Conservation (phyloP, 2,329 filamentous ascomycete species). For the Alternaria brassicae region DNA sequence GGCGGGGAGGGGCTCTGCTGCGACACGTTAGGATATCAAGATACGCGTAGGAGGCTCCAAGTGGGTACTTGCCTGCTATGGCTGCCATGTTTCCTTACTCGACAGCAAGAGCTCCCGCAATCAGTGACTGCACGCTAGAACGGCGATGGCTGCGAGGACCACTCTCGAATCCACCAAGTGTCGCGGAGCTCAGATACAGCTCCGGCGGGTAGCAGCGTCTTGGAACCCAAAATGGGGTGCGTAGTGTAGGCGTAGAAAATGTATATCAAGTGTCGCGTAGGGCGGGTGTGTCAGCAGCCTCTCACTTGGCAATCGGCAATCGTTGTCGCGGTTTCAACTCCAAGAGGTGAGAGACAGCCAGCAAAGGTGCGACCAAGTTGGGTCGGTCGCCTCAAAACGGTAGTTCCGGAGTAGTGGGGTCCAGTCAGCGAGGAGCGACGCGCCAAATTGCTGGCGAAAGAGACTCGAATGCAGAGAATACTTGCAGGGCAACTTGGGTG, state of each 20-base stretch:
- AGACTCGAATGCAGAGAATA: neutral
- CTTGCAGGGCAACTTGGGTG: neutral
- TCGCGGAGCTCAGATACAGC: slow-evolving; percentile 14
- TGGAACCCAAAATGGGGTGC: neutral
- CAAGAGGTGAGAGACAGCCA: slow-evolving; percentile 28
- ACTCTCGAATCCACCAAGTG: neutral
- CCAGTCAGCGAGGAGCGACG: slow-evolving; percentile 14
- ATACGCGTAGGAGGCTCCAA: slow-evolving; percentile 4
- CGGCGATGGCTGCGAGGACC: neutral
- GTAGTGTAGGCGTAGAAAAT: slow-evolving; percentile 2
- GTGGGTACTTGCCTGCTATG: slow-evolving; percentile 41
- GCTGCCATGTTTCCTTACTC: slow-evolving; percentile 19
- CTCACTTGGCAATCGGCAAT: slow-evolving; percentile 17
- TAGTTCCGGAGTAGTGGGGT: slow-evolving; percentile 37
- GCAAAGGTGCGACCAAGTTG: slow-evolving; percentile 9
- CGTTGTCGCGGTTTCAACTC: slow-evolving; percentile 20
- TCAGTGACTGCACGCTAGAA: slow-evolving; percentile 3
- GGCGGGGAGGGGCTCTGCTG: slow-evolving; percentile 50
- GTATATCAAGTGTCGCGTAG: slow-evolving; percentile 18
- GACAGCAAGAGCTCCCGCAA: neutral
- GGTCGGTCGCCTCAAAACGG: slow-evolving; percentile 31
- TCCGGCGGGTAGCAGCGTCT: slow-evolving; percentile 8
- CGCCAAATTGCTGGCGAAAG: slow-evolving; percentile 3
- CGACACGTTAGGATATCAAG: slow-evolving; percentile 18
- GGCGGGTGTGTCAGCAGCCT: slow-evolving; percentile 6